Evolutionary conservation across 257 asterid species (phyloP), one percentile per base, ranked within the genome.

Genomic region (Solanum verrucosum): DNA sequence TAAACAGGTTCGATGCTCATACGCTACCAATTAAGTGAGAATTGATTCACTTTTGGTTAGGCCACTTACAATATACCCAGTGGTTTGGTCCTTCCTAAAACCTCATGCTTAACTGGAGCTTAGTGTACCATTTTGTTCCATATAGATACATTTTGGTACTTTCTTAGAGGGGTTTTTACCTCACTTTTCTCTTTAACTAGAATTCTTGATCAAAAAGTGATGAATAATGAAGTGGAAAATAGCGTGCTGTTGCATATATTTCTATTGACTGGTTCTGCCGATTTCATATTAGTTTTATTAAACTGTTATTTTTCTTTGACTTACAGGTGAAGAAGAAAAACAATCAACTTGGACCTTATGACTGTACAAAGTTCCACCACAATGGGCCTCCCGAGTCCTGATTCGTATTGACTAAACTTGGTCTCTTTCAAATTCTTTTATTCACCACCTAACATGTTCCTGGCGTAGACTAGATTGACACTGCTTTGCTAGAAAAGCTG

Each of bases 271-370:
- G 44, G 25, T 29, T 73, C 33, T 67, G 29, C 67, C 9, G 33
- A 7, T 75, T 9, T 11, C 70, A 27, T 10, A 31, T 40, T 31
- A 70, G 29, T 42, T 18, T 46, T 86, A 70, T 27, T 85, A 18
- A 85, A 34, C 78, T 65, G 63, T 40, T 42, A 15, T 12, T n/a
- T 71, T 44, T 71, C 74, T 65, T 87, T 90, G 90, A 60, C 37
- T 90, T 90, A 83, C 98, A 96, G 98, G 98, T 95, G 77, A 94
- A 90, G 85, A 93, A 89, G 96, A 82, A 91, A 92, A 93, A 92
- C 95, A 95, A 91, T 84, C 90, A 92, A 86, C 92, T 95, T 29
- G 98, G 98, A 63, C 99, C 99, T 59, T 94, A 85, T 87, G 99
- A 96, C 92, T 96, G 99, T 87, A 96, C 99, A 86, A 96, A 96